These are phyloP conservation scores for Sporothrix euskadiensis DNA, from an alignment of 2,329 filamentous ascomycete genomes.

Conservation along the genomic window DNA sequence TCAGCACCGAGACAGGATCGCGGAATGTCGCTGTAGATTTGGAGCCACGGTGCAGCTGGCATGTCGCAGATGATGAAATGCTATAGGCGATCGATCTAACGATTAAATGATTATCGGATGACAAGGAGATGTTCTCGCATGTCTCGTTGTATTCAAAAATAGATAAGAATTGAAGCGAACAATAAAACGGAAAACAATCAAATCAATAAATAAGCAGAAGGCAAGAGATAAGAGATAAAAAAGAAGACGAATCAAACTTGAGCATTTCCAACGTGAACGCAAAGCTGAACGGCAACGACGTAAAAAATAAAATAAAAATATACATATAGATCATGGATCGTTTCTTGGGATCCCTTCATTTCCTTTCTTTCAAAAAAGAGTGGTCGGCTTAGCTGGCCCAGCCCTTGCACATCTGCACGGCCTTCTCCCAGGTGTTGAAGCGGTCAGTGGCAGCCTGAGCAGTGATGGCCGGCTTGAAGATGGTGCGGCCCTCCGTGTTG, in stretches of 20 bases:
- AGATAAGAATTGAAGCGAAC: background rate
- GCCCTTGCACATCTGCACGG: conserved; percentile 59
- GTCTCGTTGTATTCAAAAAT: background rate
- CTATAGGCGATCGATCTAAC: background rate
- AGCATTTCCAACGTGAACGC: background rate
- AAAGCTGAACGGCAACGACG: conserved; percentile 5
- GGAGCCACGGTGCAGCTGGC: background rate
- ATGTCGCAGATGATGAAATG: conserved; percentile 3
- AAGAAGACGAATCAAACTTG: background rate
- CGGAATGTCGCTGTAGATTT: background rate
- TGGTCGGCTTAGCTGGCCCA: conserved; percentile 43
- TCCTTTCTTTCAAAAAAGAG: background rate
- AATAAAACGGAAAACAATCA: background rate
- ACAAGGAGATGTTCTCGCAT: background rate
- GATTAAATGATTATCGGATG: background rate
- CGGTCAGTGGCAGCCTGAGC: conserved; percentile 43
- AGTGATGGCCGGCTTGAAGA: conserved; percentile 67
- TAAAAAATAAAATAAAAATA: background rate
- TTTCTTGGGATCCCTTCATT: background rate
- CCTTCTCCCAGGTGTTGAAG: conserved; percentile 57
- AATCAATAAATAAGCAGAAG: background rate
- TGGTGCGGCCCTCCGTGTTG: conserved; percentile 67
- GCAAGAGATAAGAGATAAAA: too few relatives aligned
- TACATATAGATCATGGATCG: background rate
- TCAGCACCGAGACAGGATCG: background rate